A percentile compares a stretch with the other conserved stretches of the same genome.
Conservation (phyloP, 805 yeast species). For the Sugiyamaella boreocaroliniensis region DNA sequence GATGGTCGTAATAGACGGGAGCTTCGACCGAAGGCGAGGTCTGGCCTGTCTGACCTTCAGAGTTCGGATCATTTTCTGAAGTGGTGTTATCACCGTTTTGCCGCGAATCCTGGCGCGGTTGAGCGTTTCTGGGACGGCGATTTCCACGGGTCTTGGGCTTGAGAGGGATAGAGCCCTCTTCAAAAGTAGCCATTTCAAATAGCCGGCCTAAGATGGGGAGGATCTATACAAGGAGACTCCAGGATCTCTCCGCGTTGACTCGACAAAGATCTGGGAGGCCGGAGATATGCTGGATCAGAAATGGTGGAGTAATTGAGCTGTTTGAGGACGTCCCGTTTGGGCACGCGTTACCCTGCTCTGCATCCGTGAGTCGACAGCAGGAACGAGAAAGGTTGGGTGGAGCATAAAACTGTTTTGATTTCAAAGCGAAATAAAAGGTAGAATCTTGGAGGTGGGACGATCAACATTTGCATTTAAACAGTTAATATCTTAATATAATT, state of each 20-base stretch:
- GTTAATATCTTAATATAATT: no score
- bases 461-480: no score
- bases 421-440: no score
- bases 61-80: neutral
- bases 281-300: no score
- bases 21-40: neutral
- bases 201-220: neutral
- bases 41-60: no score
- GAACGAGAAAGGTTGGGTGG: neutral
- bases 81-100: neutral
- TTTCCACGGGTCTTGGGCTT: neutral
- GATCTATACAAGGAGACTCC: neutral
- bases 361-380: no score
- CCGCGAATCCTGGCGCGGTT: neutral
- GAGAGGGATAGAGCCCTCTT: conserved; percentile 2
- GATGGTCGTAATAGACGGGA: neutral
- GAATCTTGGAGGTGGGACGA: no score
- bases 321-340: neutral
- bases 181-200: conserved; percentile 1
- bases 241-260: neutral
- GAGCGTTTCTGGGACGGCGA: neutral
- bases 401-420: no score
- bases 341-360: neutral
- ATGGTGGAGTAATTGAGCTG: no score
- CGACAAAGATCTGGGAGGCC: no score